Base-by-base conservation (phyloP, 2,329 filamentous ascomycete genomes). In the Pseudopithomyces maydicus region DNA sequence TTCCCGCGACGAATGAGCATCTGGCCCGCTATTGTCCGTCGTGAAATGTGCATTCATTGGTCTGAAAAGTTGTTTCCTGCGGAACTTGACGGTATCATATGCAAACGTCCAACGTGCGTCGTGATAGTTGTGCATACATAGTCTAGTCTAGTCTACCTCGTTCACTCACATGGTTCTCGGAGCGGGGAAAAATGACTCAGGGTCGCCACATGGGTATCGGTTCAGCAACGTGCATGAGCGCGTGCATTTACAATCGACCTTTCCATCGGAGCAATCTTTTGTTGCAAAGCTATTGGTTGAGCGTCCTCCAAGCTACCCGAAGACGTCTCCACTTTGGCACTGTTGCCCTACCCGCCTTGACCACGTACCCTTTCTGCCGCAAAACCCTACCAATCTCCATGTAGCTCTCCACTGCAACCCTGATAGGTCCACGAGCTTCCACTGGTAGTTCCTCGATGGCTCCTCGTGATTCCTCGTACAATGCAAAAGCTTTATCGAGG, bases 321-420 rank as follows among this genome's bases (percentile, higher is more conserved):
- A 88, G 65, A 57, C 87, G 79, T 65, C 78, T 75, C 72, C 71
- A 72, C 57, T 72, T 77, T 6, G 80, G 78, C 46, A 83, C 81
- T 15, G 80, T 82, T 14, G 80, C 80, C 44, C 75, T 68, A 5
- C 79, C 79, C 35, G 73, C 76, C 55, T 78, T 81, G 3, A 81
- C 73, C 29, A 71, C 63, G 57, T 79, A 80, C 8, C 78, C 75
- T 19, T 78, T 71, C 54, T 81, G 77, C 53, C 78, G 74, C 23
- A 90, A 67, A n/a, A 88, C 84, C 41, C 87, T 76, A 14, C 87
- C 89, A 69, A 91, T 91, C 70, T 90, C 88, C 84, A 91, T 89
- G 67, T 91, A 91, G 61, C 87, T 90, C 72, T 91, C 88, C 0
- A 91, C 87, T 0, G 88, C 88, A 5, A 90, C 88, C 12, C 86